These are phyloP conservation scores for Penicillium concentricum DNA, from an alignment of 2,329 filamentous ascomycete genomes.

Conservation along the genomic window DNA sequence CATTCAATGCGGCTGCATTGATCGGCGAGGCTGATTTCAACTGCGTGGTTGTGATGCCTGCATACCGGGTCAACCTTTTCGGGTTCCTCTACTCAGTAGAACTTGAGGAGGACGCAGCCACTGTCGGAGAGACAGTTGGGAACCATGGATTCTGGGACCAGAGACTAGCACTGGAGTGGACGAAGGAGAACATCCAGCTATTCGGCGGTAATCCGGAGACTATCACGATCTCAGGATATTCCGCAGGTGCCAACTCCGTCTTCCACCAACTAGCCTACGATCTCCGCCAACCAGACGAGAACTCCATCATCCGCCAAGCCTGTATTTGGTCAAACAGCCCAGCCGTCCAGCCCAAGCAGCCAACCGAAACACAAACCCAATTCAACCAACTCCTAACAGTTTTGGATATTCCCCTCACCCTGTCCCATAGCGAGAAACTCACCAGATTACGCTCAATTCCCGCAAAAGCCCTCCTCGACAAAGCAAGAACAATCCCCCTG, in stretches of 20 bases:
- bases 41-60: constrained; percentile 55
- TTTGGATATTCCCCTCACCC: constrained; percentile 44
- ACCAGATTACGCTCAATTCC: constrained; percentile 43
- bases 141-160: constrained; percentile 61
- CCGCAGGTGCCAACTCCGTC: constrained; percentile 55
- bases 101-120: constrained; percentile 44
- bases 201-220: constrained; percentile 53
- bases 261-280: constrained; percentile 61
- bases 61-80: constrained; percentile 57
- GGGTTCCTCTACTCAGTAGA: constrained; percentile 56
- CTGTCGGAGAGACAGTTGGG: constrained; percentile 38
- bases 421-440: constrained; percentile 48
- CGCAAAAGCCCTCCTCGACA: constrained; percentile 42
- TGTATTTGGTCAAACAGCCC: constrained; percentile 57
- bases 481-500: constrained; percentile 44
- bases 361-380: constrained; percentile 50
- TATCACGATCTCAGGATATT: constrained; percentile 57
- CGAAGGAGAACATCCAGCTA: constrained; percentile 50
- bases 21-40: constrained; percentile 51
- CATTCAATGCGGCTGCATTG: constrained; percentile 45
- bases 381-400: constrained; percentile 51
- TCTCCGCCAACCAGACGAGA: constrained; percentile 47
- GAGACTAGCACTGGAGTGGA: constrained; percentile 57
- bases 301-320: constrained; percentile 51
- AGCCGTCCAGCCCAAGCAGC: constrained; percentile 53